These are phyloP conservation scores for Gleditsia sinensis DNA, from an alignment of 306 rosid genomes.

Conservation along the genomic window DNA sequence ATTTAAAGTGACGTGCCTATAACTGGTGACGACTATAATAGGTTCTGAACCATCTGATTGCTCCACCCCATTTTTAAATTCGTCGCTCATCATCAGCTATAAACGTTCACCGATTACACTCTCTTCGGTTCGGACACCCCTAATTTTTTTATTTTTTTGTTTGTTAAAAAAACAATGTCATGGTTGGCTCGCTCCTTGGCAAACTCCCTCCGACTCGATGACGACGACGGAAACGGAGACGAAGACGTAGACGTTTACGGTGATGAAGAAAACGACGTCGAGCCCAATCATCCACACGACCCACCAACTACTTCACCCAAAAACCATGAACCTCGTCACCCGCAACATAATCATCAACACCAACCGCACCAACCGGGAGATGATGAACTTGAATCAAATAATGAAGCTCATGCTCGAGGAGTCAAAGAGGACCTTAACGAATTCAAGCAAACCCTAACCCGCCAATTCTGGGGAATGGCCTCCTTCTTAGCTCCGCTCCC, in stretches of 20 bases:
- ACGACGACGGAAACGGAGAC: conserved; percentile 18
- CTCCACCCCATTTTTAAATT: neutral
- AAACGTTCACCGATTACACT: neutral
- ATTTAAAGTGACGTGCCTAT: neutral
- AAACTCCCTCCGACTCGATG: conserved; percentile 73
- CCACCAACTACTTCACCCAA: conserved; percentile 39
- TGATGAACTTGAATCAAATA: conserved; percentile 36
- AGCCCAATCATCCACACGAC: conserved; percentile 20
- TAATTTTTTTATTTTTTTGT: too few species aligned
- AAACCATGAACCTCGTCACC: neutral
- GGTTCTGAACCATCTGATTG: neutral
- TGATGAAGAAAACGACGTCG: conserved; percentile 46
- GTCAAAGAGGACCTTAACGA: conserved; percentile 86
- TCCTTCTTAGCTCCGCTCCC: conserved; percentile 80
- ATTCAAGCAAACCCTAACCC: conserved; percentile 77
- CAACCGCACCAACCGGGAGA: conserved; percentile 13
- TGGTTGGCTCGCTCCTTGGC: conserved; percentile 88
- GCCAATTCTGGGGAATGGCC: conserved; percentile 94
- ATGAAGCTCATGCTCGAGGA: conserved; percentile 60
- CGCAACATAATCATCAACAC: conserved; percentile 16
- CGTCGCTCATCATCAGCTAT: neutral
- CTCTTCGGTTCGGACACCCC: neutral
- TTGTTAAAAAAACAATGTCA: conserved; percentile 58
- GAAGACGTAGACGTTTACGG: neutral
- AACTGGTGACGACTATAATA: neutral